A percentile compares a stretch with the other conserved stretches of the same genome.
These are phyloP conservation scores for Ophiostoma australiae DNA, from an alignment of 2,329 filamentous ascomycete genomes.

Conservation along the genomic window DNA sequence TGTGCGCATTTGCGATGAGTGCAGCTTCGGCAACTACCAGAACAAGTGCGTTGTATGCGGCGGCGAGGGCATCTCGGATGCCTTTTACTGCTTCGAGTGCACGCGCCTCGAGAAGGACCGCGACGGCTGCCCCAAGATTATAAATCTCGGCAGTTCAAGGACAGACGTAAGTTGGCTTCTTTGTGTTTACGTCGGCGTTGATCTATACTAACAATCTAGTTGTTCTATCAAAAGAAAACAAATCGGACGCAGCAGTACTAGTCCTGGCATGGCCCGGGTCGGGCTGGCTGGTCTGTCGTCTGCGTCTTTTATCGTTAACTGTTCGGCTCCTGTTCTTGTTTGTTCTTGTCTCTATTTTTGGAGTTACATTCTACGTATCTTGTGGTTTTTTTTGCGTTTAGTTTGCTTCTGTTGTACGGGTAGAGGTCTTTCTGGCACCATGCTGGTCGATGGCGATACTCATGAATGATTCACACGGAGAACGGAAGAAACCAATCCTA, in stretches of 20 bases:
- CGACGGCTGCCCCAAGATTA: conserved; percentile 98
- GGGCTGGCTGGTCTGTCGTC: conserved; percentile 35
- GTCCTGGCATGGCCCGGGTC: conserved; percentile 44
- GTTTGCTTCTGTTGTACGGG: neutral
- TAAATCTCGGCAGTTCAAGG: conserved; percentile 90
- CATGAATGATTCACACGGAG: neutral
- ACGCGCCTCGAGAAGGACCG: conserved; percentile 94
- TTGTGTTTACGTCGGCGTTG: neutral
- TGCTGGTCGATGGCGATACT: neutral
- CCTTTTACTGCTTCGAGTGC: conserved; percentile 99
- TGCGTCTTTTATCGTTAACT: neutral
- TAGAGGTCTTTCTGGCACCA: neutral
- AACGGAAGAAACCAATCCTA: neutral
- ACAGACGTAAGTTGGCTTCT: conserved; percentile 65
- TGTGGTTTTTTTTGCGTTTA: neutral
- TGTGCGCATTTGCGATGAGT: conserved; percentile 98
- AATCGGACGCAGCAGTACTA: conserved; percentile 57
- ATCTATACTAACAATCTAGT: conserved; percentile 34
- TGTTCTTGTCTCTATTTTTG: neutral
- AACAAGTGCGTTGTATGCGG: conserved; percentile 99
- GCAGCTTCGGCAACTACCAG: conserved; percentile 98
- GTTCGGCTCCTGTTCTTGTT: neutral
- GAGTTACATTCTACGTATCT: neutral
- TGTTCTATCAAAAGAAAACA: conserved; percentile 64
- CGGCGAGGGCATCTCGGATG: conserved; percentile 90